These are phyloP conservation scores for Fusarium domesticum DNA, from an alignment of 2,329 filamentous ascomycete species.

Conservation along the genomic window DNA sequence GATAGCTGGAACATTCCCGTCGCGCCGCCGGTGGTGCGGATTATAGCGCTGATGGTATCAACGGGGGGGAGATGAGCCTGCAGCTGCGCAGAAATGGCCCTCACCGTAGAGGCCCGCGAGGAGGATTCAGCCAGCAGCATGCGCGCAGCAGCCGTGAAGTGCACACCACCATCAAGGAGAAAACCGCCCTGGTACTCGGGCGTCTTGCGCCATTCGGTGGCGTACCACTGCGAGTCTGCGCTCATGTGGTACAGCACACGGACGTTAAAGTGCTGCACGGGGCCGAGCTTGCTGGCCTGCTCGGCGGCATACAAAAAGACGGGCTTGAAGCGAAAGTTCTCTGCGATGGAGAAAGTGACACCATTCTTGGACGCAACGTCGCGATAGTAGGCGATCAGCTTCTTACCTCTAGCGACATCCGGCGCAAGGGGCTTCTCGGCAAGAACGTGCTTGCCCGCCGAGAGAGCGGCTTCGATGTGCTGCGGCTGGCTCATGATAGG, in stretches of 20 bases:
- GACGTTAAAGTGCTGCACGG: conserved; percentile 46
- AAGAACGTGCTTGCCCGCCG: conserved; percentile 67
- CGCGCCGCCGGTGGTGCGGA: conserved; percentile 52
- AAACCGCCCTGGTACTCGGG: conserved; percentile 74
- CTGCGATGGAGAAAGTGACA: conserved; percentile 59
- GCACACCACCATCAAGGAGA: conserved; percentile 72
- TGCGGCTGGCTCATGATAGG: conserved; percentile 60
- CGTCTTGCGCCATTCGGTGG: conserved; percentile 61
- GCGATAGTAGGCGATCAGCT: conserved; percentile 39
- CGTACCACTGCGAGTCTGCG: conserved; percentile 44
- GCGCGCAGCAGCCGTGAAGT: conserved; percentile 63
- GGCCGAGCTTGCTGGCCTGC: conserved; percentile 33
- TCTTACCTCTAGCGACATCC: conserved; percentile 47
- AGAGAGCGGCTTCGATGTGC: conserved; percentile 56
- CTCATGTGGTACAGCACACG: conserved; percentile 37
- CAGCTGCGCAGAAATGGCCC: conserved; percentile 54
- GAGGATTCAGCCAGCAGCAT: conserved; percentile 49
- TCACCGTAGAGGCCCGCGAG: conserved; percentile 45
- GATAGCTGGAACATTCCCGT: conserved; percentile 57
- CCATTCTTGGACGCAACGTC: conserved; percentile 25
- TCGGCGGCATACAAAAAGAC: conserved; percentile 52
- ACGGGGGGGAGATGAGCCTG: conserved; percentile 59
- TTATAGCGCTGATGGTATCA: conserved; percentile 62
- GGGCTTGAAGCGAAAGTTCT: conserved; percentile 68
- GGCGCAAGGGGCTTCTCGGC: conserved; percentile 67